phyloP scores from a whole-genome alignment of 495 filamentous ascomycete genomes.

The Aspergillus coremiiformis region DNA sequence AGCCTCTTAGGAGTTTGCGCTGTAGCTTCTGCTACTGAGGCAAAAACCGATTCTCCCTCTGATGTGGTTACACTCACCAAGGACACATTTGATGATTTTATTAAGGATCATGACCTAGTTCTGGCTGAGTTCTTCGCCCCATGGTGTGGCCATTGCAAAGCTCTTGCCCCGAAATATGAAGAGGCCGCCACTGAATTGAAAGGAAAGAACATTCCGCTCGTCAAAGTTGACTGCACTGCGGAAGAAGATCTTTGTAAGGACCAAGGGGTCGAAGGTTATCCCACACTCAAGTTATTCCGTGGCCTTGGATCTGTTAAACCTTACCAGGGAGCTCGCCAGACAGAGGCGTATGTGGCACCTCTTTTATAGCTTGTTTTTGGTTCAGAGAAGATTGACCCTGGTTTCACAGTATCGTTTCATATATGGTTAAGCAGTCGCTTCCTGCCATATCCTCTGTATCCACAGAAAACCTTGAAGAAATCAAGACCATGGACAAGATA shows the following conservation, averaged over 20 bases:
- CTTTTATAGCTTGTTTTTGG: background rate
- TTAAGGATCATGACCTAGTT: constrained; percentile 80
- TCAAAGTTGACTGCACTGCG: constrained; percentile 94
- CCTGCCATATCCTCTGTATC: constrained; percentile 80
- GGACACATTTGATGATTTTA: constrained; percentile 78
- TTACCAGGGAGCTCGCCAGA: constrained; percentile 85
- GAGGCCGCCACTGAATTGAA: constrained; percentile 91
- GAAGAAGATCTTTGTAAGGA: constrained; percentile 85
- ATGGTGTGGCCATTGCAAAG: constrained; percentile 99
- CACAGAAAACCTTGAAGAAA: constrained; percentile 77
- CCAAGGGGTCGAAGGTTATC: constrained; percentile 92
- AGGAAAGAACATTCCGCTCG: constrained; percentile 86
- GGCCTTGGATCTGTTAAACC: constrained; percentile 74
- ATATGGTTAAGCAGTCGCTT: constrained; percentile 98
- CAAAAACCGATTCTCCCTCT: constrained; percentile 47
- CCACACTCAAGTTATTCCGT: constrained; percentile 98
- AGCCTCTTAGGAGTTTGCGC: constrained; percentile 52
- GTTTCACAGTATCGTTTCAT: constrained; percentile 72
- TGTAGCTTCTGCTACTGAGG: constrained; percentile 55
- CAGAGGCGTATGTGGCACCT: constrained; percentile 62
- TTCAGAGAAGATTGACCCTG: constrained; percentile 19
- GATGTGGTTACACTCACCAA: constrained; percentile 79
- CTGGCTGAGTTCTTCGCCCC: constrained; percentile 98
- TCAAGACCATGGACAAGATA: constrained; percentile 97
- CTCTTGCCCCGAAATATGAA: constrained; percentile 82